phyloP scores from a whole-genome alignment of 257 asterid genomes.

The Solanum stenotomum region DNA sequence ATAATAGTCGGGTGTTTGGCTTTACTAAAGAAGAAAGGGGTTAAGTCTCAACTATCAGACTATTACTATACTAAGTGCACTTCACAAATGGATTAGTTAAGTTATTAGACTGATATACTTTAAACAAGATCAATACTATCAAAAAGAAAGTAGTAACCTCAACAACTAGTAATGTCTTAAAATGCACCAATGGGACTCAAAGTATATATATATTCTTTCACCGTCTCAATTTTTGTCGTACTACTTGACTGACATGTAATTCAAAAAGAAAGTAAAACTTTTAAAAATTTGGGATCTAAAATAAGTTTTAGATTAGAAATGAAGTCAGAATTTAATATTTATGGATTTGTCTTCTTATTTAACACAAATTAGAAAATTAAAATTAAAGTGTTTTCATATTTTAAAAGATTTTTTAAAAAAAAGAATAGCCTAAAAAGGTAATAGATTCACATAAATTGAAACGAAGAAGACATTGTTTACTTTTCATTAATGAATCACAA shows the following conservation, averaged over 20 bases:
- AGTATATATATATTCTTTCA: neutral
- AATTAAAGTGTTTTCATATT: neutral
- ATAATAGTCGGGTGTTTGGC: neutral
- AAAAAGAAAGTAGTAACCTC: neutral
- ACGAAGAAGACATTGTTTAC: accelerated
- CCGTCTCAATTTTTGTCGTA: neutral
- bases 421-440: too few species aligned
- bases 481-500: neutral
- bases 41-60: neutral
- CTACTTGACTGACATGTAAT: neutral
- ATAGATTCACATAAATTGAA: too few species aligned
- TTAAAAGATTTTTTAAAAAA: too few species aligned
- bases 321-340: too few species aligned
- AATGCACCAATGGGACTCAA: neutral
- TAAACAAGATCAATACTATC: neutral
- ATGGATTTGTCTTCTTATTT: neutral
- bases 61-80: neutral
- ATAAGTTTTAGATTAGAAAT: too few species aligned
- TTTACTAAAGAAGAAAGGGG: neutral
- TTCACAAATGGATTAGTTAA: neutral
- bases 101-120: neutral
- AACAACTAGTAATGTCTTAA: neutral
- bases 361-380: neutral
- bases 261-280: too few species aligned
- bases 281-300: too few species aligned